Evolutionary conservation across 169 alveolate species (phyloP), one percentile per base, ranked within the genome.

Genomic region (Babesia bovis): DNA sequence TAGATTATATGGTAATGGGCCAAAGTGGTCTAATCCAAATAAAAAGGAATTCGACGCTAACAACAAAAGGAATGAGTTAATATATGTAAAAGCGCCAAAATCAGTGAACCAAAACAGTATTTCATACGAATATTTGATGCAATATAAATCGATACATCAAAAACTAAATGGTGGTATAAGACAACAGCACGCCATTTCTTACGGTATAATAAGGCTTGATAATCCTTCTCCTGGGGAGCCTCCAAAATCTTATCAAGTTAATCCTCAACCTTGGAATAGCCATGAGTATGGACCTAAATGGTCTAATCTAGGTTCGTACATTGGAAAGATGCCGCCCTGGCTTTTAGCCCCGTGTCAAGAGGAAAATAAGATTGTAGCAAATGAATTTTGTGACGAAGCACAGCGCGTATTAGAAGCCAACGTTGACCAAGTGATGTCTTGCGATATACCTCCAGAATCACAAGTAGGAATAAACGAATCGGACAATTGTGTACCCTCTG

Each of bases 21-120:
- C 87, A 2, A 79, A 79, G 57, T 79, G 87, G 87, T 69, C 72
- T 0, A 79, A 79, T 40, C 87, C 87, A 3, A 67, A 79, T 30
- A 67, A 59, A 38, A 69, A 51, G n/a, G 83, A 79, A 38, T 79
- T 79, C 59, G 83, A 79, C 52, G 30, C 66, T 4, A 33, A 55
- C 0, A 79, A 70, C 28, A 69, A 50, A 44, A 51, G 42, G 9
- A 61, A 50, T n/a, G 41, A 35, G 15, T 35, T 79, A 21, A 83
- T 79, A 32, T 79, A 79, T 59, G 63, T 79, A 19, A 79, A 25
- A 44, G 76, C 82, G 10, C 68, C 78, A 3, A 79, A 56, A 32
- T 4, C 40, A 2, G 58, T 61, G 36, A 58, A 32, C 25, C 59
- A 40, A 33, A 57, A 33, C 38, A 73, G 69, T 40, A 32, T 69